Evolutionary conservation across 2,329 filamentous ascomycete genomes (phyloP), one percentile per base, ranked within the genome.

Genomic region (Pseudogymnoascus verrucosus): DNA sequence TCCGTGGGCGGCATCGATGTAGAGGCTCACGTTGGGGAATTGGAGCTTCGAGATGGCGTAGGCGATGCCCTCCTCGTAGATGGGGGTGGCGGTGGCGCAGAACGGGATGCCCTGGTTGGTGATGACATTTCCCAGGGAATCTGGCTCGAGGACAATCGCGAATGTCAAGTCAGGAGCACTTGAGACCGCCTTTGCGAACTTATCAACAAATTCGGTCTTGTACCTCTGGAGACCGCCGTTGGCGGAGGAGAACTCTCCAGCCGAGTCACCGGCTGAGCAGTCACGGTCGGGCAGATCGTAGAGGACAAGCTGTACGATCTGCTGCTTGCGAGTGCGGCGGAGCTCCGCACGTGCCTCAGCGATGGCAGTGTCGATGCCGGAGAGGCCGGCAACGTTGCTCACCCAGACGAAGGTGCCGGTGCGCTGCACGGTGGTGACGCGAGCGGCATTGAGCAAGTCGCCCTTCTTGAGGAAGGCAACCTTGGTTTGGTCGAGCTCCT

Each of bases 271-370:
- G 4, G 75, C 76, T n/a, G 73, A 74, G 72, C 78, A 80, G 70
- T 80, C 78, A 2, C 78, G 69, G 64, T 79, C 77, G 5, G 77
- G 77, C 1, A 80, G 71, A 66, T 80, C 76, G 69, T 80, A 80
- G 4, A 79, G 70, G 14, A 80, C 76, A 21, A 80, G 69, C 6
- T 77, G 76, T 4, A 80, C 71, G 57, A 79, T 76, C 51, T 57
- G 51, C 16, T 57, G n/a, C 51, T 57, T 57, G 5, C 51, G 26
- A 16, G 67, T 78, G 71, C 66, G 76, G n/a, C 69, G 65, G 68
- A 78, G 73, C n/a, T 67, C 71, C 5, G 68, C 68, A 34, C 77
- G 76, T 2, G 77, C 77, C 3, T 69, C 67, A n/a, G 69, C 67
- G 66, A 79, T 75, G 42, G 77, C 76, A n/a, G 70, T 70, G 67